Evolutionary conservation across 2,329 filamentous ascomycete species (phyloP), one percentile per base, ranked within the genome.

Genomic region (Arthrobotrys sinensis): DNA sequence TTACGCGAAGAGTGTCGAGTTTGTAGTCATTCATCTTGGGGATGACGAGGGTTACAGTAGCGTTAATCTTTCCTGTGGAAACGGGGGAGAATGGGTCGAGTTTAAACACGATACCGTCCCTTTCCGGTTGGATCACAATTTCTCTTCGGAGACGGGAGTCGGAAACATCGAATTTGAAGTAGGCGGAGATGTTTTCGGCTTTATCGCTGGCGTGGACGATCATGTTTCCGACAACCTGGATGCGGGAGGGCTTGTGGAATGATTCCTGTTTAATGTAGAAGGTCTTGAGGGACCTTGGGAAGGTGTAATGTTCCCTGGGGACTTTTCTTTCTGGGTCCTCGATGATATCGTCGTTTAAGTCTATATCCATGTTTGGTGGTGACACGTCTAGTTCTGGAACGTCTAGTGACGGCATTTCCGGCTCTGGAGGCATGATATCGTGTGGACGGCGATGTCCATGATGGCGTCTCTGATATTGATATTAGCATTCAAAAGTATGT

Each of bases 181-280:
- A 38, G 19, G 69, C 68, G 36, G 76, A 79, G 64, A 73, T 79
- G 38, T 79, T 73, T 14, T 62, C 21, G 10, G 67, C 69, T 36
- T 79, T 73, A 5, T 70, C 65, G 34, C 60, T 67, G 19, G 73
- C 52, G 21, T 63, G 60, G 16, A 77, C 73, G 50, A 77, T 71
- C 16, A 77, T 28, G 28, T 77, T 77, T 24, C 73, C 73, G 34
- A 67, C 40, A 12, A 77, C 66, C 12, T 71, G n/a, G 16, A 57
- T 60, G 24, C 73, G 73, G 16, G 57, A 66, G 8, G 52, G 32
- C 5, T 45, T 43, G n/a, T 64, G 57, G 66, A 77, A 77, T 12
- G 66, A 71, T 5, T 77, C 73, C 12, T 77, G 73, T 28, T 40
- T 66, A 43, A 73, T 63, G 21, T 52, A 65, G 53, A 79, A 79